Evolutionary conservation across 2,329 filamentous ascomycete species (phyloP), one percentile per base, ranked within the genome.

Genomic region (Ophiostoma sp.): DNA sequence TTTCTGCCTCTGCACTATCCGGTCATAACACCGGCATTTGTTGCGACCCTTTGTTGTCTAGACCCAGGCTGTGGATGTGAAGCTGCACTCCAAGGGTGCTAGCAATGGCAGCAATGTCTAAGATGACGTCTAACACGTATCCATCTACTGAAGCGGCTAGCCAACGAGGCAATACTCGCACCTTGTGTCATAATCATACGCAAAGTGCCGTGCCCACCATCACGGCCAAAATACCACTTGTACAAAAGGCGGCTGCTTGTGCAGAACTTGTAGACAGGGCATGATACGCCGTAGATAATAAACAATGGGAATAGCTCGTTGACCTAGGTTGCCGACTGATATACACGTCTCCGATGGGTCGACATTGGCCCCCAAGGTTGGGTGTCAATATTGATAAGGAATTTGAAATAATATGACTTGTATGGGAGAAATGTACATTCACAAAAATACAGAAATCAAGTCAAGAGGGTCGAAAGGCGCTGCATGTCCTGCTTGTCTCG

Each of bases 141-240:
- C 57, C 57, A 62, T 62, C n/a, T 27, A 62, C 15, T 62, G 57
- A 62, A 57, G 17, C 20, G 20, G 48, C 48, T 52, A 52, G 52
- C 52, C 4, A 7, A 57, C 52, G n/a, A n/a, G 52, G 23, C n/a
- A 57, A 27, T 57, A 2, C 10, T 57, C 52, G 52, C 52, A 27
- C 52, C 57, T 33, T 62, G 20, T 33, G 35, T 17, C 3, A 23
- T 13, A 17, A 60, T 33, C n/a, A 27, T 27, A 57, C 52, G 11
- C 44, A 27, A 31, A 57, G 52, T 57, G 52, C 52, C 23, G 52
- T 27, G 52, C 52, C 52, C 52, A 57, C 52, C 52, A 31, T 15
- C 23, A 2, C 20, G 44, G 17, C 36, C 44, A 48, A n/a, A 48
- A n/a, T 23, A 27, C 39, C 11, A 54, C 52, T 23, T 54, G 10